phyloP scores from a whole-genome alignment of 345 rosid genomes.

The Microthlaspi erraticum region DNA sequence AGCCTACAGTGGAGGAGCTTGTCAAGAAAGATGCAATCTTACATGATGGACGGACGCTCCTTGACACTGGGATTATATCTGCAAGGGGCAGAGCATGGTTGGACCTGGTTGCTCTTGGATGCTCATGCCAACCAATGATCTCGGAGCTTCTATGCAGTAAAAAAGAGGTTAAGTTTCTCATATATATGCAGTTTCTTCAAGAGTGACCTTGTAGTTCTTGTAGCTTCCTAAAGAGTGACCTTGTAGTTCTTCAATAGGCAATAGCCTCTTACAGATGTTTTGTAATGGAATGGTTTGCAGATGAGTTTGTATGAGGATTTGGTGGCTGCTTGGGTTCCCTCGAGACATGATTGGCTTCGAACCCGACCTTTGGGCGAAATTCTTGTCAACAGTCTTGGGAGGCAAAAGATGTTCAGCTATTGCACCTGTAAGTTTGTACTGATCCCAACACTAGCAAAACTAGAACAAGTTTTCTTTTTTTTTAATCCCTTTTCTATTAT shows the following conservation, averaged over 20 bases:
- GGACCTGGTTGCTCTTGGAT: conserved; percentile 78
- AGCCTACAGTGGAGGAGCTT: conserved; percentile 79
- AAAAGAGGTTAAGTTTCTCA: conserved; percentile 65
- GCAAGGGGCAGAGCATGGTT: conserved; percentile 91
- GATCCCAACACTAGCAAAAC: neutral
- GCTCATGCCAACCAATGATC: conserved; percentile 76
- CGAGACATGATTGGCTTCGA: conserved; percentile 85
- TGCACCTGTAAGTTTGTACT: conserved; percentile 71
- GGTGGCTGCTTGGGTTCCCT: conserved; percentile 98
- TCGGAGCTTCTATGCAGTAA: conserved; percentile 62
- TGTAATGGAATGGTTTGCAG: conserved; percentile 47
- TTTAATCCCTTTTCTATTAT: conserved; percentile 32
- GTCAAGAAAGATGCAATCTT: conserved; percentile 70
- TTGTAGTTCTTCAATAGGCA: conserved; percentile 11
- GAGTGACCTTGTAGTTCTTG: conserved; percentile 13
- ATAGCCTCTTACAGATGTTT: conserved; percentile 3
- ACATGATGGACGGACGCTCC: conserved; percentile 89
- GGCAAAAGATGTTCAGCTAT: conserved; percentile 76
- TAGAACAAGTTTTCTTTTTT: conserved; percentile 18
- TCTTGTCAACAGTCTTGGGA: conserved; percentile 74
- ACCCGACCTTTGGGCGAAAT: conserved; percentile 73
- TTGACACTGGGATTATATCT: conserved; percentile 94
- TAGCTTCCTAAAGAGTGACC: neutral
- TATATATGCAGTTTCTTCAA: conserved; percentile 1
- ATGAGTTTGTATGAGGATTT: conserved; percentile 98